Base-by-base conservation (phyloP, 257 asterid species). In the Nemophila menziesii region DNA sequence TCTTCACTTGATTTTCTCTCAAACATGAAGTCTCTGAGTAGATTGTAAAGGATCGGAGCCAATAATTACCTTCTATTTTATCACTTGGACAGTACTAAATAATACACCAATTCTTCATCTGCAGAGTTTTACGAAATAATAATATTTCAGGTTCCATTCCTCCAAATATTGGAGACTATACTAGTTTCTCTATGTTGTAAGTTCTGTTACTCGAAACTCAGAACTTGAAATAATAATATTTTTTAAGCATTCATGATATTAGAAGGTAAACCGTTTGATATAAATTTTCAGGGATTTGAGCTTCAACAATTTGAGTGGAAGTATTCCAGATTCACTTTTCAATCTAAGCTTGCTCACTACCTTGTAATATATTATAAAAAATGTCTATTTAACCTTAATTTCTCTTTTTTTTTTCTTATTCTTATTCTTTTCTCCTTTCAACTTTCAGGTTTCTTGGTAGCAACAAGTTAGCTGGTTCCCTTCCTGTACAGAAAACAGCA, bases 141-240 rank as follows among this genome's bases (percentile, higher is more conserved):
- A 78, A 86, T 49, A 55, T 86, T 53, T 78, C 94, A 33, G 86
- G 94, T 58, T 46, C 78, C 52, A 46, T 86, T 46, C 96, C 96
- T 48, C 56, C 71, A 12, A 62, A 27, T 61, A 52, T 81, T 5
- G 77, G 74, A 53, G 78, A 66, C 41, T 65, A 61, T 54, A 68
- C 6, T 60, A 72, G 69, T 44, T 68, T 86, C 54, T 23, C 61
- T 3, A 70, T 46, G 22, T 50, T 86, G 96, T 86, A 62, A 76
- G 96, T 68, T 23, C 17, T 33, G 21, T n/a, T n/a, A 45, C 17
- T 19, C 6, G 27, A 27, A 22, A 33, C 44, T 4, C 19, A 19
- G 20, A 51, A 20, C 23, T 43, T 16, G 21, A 17, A 14, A 17
- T 5, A 16, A 46, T 29, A 13, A 2, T 10, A 7, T 7, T 37